Evolutionary conservation across 2,329 filamentous ascomycete genomes (phyloP).

Genomic region (Ophiobolus disseminans): DNA sequence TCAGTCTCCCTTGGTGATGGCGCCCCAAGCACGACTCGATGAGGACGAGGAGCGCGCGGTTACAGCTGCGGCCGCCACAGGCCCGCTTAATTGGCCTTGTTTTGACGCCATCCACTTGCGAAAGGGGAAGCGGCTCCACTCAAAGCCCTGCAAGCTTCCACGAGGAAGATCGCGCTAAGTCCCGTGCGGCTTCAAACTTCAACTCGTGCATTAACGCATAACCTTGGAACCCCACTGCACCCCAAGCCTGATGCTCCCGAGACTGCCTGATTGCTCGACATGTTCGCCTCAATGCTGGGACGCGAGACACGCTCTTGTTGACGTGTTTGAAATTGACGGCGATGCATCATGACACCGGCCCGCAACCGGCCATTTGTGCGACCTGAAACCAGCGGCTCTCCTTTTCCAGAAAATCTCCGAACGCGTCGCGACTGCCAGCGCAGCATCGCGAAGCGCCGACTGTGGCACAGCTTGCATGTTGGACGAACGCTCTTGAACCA

Average conservation of each 20-base stretch:
- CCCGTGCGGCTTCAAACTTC: neutral
- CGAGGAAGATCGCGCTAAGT: conserved; percentile 15
- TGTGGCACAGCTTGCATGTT: conserved; percentile 29
- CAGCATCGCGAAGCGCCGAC: conserved; percentile 26
- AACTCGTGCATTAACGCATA: conserved; percentile 13
- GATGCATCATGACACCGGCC: neutral
- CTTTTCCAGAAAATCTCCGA: neutral
- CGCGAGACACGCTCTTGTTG: too few species aligned
- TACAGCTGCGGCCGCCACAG: conserved; percentile 14
- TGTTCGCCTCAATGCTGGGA: too few species aligned
- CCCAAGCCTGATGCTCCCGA: neutral
- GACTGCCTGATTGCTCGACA: neutral
- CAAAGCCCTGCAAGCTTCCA: conserved; percentile 11
- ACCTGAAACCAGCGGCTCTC: conserved; percentile 11
- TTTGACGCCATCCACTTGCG: conserved; percentile 15
- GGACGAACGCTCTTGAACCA: conserved; percentile 5
- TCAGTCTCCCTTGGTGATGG: conserved; percentile 18
- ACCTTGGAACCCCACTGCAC: neutral
- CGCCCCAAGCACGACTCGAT: conserved; percentile 15
- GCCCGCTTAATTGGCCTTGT: conserved; percentile 13
- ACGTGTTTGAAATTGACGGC: too few species aligned
- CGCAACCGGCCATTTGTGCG: conserved; percentile 7
- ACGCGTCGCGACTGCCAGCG: conserved; percentile 8
- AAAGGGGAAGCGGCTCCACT: conserved; percentile 18
- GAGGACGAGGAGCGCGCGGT: conserved; percentile 26